Evolutionary conservation across 495 filamentous ascomycete species (phyloP).

Genomic region (Neurospora discreta): DNA sequence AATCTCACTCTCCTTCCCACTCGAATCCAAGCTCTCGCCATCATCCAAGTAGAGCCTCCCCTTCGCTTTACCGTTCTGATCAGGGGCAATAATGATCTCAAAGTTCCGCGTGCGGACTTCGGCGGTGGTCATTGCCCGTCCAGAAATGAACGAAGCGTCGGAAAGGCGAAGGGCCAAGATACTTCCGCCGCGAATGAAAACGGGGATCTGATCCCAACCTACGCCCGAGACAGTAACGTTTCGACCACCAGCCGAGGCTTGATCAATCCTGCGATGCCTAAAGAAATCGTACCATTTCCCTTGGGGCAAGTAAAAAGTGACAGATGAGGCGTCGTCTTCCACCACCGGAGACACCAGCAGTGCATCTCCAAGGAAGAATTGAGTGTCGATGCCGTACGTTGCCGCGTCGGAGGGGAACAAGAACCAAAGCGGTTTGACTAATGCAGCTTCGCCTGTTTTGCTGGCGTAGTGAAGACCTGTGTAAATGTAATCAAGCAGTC

Average conservation of each 20-base stretch:
- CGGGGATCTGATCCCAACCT: constrained; percentile 53
- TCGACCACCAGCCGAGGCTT: constrained; percentile 28
- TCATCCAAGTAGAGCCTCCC: constrained; percentile 51
- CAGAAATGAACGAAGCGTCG: not conserved
- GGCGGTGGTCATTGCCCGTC: constrained; percentile 58
- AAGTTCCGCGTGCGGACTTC: constrained; percentile 55
- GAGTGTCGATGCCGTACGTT: constrained; percentile 47
- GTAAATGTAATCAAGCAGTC: constrained; percentile 72
- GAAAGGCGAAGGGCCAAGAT: constrained; percentile 47
- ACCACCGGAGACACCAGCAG: constrained; percentile 64
- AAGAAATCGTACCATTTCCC: constrained; percentile 68
- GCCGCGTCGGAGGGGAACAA: constrained; percentile 54
- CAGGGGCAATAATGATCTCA: constrained; percentile 58
- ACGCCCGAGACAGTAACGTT: constrained; percentile 40
- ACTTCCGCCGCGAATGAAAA: constrained; percentile 60
- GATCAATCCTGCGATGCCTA: constrained; percentile 45
- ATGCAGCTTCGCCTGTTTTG: constrained; percentile 43
- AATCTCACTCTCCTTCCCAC: constrained; percentile 32
- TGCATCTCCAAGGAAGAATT: constrained; percentile 63
- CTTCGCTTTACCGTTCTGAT: constrained; percentile 24
- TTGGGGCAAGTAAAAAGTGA: constrained; percentile 57
- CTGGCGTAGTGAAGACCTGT: constrained; percentile 50
- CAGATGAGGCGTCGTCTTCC: constrained; percentile 46
- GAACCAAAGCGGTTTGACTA: constrained; percentile 59
- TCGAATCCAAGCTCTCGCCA: constrained; percentile 35